Evolutionary conservation across 306 rosid species (phyloP), one percentile per base, ranked within the genome.

Genomic region (Benincasa hispida): DNA sequence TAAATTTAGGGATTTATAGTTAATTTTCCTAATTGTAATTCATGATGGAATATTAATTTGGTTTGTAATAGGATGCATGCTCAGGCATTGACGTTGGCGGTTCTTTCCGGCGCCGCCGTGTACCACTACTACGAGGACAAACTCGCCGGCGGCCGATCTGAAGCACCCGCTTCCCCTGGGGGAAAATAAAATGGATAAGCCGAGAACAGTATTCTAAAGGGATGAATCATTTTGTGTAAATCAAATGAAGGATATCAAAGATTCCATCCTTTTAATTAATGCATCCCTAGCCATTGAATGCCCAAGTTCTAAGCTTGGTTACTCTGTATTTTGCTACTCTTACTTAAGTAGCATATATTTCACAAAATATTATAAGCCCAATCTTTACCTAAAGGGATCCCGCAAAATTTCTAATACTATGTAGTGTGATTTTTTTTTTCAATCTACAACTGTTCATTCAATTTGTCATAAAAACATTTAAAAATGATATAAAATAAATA

Each of bases 11-110:
- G n/a, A n/a, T n/a, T n/a, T n/a, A n/a, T n/a, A n/a, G n/a, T n/a
- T n/a, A n/a, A n/a, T 54, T 54, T 56, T 56, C 0, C 17, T 24
- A 5, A 48, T 48, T 56, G 12, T 8, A 56, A 56, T 22, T 21
- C 0, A 56, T 0, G 19, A 50, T 14, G 8, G 7, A 11, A 5
- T 53, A 53, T 19, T 18, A 8, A 2, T 21, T 10, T 58, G 32
- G 8, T 50, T 50, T 39, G n/a, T 6, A 1, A 9, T 21, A 91
- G 98, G 88, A 87, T 93, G 91, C 93, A 93, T 39, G 89, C 98
- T 0, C 97, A 93, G 72, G 98, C 98, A 3, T 78, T 93, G 51
- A 93, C 97, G 37, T 74, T 93, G 47, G 96, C 86, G 34, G 98
- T 89, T 74, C 85, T 93, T 10, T 91, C 97, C 0, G 87, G 91